A percentile compares a stretch with the other conserved stretches of the same genome.
Evolutionary conservation across 441 rosid genomes (phyloP).

Genomic region (Jatropha podagrica): DNA sequence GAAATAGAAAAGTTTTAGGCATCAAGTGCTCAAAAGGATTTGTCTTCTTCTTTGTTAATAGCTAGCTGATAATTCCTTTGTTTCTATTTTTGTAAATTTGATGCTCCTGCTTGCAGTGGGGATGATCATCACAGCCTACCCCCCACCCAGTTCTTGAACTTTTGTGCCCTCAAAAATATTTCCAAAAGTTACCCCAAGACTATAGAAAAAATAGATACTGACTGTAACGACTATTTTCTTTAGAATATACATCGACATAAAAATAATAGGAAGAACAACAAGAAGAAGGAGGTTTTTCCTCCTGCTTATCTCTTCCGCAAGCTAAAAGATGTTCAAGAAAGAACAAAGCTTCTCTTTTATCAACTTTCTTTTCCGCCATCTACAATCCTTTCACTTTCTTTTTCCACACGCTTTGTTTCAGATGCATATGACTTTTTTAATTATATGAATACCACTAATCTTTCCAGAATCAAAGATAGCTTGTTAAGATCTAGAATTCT

Average conservation of each 20-base stretch:
- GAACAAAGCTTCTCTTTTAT: neutral
- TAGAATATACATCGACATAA: too few relatives aligned
- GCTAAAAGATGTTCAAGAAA: neutral
- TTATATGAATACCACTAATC: neutral
- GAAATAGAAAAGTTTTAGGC: neutral
- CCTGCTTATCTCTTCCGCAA: too few relatives aligned
- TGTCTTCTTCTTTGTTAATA: neutral
- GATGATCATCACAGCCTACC: neutral
- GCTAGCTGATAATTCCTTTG: too few relatives aligned
- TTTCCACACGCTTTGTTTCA: neutral
- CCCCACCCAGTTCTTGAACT: too few relatives aligned
- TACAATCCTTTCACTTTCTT: neutral
- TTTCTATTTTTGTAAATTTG: neutral
- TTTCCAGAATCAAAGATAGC: conserved; percentile 1
- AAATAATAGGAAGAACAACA: too few relatives aligned
- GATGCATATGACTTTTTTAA: neutral
- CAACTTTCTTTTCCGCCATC: neutral
- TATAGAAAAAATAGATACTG: too few relatives aligned
- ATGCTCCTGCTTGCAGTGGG: neutral
- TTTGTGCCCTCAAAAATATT: too few relatives aligned
- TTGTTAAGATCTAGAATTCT: neutral
- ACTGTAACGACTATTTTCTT: too few relatives aligned
- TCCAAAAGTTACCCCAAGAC: too few relatives aligned
- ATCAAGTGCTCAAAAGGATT: neutral
- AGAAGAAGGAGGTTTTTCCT: too few relatives aligned